These are phyloP conservation scores for Lachnellula hyalina DNA, from an alignment of 2,329 filamentous ascomycete species.

Conservation along the genomic window DNA sequence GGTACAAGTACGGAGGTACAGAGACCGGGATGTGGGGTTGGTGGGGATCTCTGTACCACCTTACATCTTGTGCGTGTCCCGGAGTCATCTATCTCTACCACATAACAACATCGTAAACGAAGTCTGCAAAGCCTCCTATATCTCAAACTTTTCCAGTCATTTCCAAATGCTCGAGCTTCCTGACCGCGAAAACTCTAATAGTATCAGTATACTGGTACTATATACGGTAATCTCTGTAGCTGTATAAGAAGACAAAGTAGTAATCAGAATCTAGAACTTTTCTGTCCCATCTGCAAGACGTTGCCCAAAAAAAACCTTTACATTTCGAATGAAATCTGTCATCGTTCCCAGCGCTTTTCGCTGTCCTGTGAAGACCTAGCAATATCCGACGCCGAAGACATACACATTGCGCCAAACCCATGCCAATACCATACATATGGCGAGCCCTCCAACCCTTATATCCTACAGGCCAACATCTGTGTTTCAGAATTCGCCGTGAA, in stretches of 20 bases:
- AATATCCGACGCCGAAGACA: slow-evolving; percentile 29
- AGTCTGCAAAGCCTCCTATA: background rate
- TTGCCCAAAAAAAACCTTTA: background rate
- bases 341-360: slow-evolving; percentile 22
- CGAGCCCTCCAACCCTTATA: slow-evolving; percentile 23
- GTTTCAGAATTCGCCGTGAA: slow-evolving; percentile 5
- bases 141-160: too few relatives aligned
- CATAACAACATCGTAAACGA: background rate
- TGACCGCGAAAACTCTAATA: background rate
- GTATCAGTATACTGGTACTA: background rate
- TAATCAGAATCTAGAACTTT: slow-evolving; percentile 16
- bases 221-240: background rate
- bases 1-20: too few relatives aligned
- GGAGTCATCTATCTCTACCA: too few relatives aligned
- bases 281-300: slow-evolving; percentile 7
- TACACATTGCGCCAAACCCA: slow-evolving; percentile 27
- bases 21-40: too few relatives aligned
- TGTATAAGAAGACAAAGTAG: slow-evolving; percentile 4
- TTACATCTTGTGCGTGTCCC: too few relatives aligned
- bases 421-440: slow-evolving; percentile 24
- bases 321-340: slow-evolving; percentile 6
- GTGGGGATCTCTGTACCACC: too few relatives aligned
- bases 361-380: slow-evolving; percentile 25
- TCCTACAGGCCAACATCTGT: slow-evolving; percentile 26
- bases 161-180: background rate